Evolutionary conservation across 108 stramenopile genomes (phyloP).

Genomic region (Conticribra guillardii): DNA sequence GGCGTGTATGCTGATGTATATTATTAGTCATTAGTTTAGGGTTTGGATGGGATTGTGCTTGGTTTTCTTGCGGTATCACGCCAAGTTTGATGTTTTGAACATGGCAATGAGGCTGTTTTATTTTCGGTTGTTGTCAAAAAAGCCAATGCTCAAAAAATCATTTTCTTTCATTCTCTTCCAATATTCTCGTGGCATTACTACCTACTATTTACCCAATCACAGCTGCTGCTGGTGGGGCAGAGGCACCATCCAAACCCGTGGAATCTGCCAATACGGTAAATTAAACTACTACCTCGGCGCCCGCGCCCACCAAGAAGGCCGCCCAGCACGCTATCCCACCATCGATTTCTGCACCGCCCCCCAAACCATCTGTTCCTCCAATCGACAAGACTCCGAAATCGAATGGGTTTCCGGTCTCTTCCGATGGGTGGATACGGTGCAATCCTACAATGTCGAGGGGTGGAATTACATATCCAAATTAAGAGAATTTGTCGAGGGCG

Average conservation of each 20-base stretch:
- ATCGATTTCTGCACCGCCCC: conserved; percentile 23
- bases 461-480: conserved; percentile 17
- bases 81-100: too few relatives aligned
- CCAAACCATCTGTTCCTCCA: conserved; percentile 8
- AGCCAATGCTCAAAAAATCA: neutral
- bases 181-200: too few relatives aligned
- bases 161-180: neutral
- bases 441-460: conserved; percentile 20
- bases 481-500: conserved; percentile 22
- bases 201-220: too few relatives aligned
- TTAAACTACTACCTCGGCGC: conserved; percentile 28
- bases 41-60: too few relatives aligned
- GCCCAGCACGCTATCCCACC: conserved; percentile 12
- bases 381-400: conserved; percentile 3
- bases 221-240: conserved; percentile 33
- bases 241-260: conserved; percentile 15
- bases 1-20: too few relatives aligned
- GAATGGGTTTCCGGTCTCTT: conserved; percentile 25
- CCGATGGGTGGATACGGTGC: conserved; percentile 24
- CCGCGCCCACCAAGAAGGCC: conserved; percentile 10
- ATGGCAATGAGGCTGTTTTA: too few relatives aligned
- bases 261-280: conserved; percentile 30
- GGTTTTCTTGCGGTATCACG: too few relatives aligned
- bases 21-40: too few relatives aligned
- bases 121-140: too few relatives aligned